phyloP scores from a whole-genome alignment of 2,329 filamentous ascomycete species.

The Aschersonia sp. region DNA sequence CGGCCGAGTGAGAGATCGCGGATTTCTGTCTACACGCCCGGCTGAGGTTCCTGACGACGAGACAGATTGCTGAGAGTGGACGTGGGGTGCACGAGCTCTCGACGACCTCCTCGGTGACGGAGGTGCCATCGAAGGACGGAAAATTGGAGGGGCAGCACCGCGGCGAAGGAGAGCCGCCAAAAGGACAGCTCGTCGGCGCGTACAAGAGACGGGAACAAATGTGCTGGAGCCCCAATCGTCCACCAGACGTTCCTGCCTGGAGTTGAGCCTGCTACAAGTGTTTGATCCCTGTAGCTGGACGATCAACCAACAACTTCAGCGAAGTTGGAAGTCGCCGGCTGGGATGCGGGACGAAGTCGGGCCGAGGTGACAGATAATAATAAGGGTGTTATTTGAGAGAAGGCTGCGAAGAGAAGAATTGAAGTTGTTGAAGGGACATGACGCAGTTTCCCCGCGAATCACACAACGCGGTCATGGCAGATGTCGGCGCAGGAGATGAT shows the following conservation, averaged over 20 bases:
- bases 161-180: not conserved
- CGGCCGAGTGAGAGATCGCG: conserved; percentile 57
- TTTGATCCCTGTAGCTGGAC: no score
- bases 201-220: conserved; percentile 1
- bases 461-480: conserved; percentile 5
- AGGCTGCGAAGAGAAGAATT: not conserved
- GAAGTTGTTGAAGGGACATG: conserved; percentile 5
- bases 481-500: not conserved
- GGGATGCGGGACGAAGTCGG: not conserved
- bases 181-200: not conserved
- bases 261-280: no score
- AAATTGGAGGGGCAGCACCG: conserved; percentile 8
- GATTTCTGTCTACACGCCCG: conserved; percentile 59
- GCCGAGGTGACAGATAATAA: conserved; percentile 6
- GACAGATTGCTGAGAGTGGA: conserved; percentile 63
- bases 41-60: conserved; percentile 63
- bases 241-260: no score
- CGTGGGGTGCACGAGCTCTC: conserved; percentile 70
- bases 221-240: not conserved
- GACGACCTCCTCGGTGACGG: conserved; percentile 75
- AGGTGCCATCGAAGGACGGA: conserved; percentile 40
- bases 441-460: conserved; percentile 4
- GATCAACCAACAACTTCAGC: no score
- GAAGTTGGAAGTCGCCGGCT: no score
- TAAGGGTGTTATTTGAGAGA: conserved; percentile 1